These are phyloP conservation scores for Dacryopinax spathularia DNA, from an alignment of 768 basidiomycete species.

Conservation along the genomic window DNA sequence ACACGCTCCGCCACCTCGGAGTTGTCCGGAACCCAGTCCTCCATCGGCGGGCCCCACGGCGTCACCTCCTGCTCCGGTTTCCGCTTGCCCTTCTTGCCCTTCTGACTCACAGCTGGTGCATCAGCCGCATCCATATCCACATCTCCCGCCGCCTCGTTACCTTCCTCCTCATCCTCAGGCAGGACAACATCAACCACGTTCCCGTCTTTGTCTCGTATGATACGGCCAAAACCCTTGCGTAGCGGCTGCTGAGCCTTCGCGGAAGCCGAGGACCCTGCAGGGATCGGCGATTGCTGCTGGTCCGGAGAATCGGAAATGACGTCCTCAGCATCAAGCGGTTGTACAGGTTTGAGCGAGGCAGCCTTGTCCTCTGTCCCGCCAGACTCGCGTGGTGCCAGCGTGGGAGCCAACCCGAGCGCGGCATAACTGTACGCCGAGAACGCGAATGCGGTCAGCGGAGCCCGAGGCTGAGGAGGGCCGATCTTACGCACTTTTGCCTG, in stretches of 20 bases:
- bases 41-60: constrained; percentile 12
- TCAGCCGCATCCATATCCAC: constrained; percentile 6
- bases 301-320: neutral
- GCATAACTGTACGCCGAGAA: constrained; percentile 41
- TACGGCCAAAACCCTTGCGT: constrained; percentile 61
- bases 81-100: neutral
- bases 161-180: constrained; percentile 38
- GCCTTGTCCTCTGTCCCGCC: constrained; percentile 45
- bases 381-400: constrained; percentile 49
- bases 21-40: constrained; percentile 2
- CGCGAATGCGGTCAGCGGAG: constrained; percentile 7
- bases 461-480: constrained; percentile 3
- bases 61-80: constrained; percentile 7
- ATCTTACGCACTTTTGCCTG: constrained; percentile 64
- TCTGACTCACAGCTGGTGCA: constrained; percentile 5
- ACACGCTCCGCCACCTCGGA: neutral
- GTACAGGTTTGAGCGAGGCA: neutral
- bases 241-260: constrained; percentile 22
- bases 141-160: constrained; percentile 13
- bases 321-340: neutral
- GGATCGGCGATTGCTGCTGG: constrained; percentile 5
- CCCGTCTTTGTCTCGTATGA: constrained; percentile 66
- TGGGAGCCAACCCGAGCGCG: constrained; percentile 56
- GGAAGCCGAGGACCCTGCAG: constrained; percentile 11
- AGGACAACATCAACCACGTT: constrained; percentile 59